Conservation (phyloP, 2,329 filamentous ascomycete species). For the Penicillium sp. region DNA sequence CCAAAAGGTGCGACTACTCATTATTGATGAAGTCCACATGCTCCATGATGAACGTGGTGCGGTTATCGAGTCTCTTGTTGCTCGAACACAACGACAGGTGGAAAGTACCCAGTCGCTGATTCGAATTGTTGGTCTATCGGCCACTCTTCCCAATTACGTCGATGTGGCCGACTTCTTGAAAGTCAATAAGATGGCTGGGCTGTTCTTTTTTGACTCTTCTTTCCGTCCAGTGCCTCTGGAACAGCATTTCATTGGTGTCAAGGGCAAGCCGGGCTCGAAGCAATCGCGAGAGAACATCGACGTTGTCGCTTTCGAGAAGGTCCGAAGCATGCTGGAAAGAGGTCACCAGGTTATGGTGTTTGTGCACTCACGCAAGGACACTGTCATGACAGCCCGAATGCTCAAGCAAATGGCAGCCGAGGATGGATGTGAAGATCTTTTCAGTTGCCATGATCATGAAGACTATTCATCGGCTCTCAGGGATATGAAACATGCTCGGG, state of each 20-base stretch:
- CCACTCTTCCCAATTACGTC: slow-evolving; percentile 91
- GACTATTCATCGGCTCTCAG: slow-evolving; percentile 71
- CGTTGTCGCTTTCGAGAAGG: slow-evolving; percentile 82
- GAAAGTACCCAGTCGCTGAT: slow-evolving; percentile 98
- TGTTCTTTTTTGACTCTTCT: slow-evolving; percentile 96
- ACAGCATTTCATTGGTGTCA: slow-evolving; percentile 95
- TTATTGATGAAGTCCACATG: slow-evolving; percentile 99
- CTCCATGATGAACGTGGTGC: slow-evolving; percentile 95
- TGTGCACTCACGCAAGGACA: slow-evolving; percentile 94
- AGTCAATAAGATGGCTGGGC: slow-evolving; percentile 83
- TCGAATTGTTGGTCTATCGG: slow-evolving; percentile 89
- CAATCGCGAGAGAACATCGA: slow-evolving; percentile 86
- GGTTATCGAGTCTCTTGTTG: slow-evolving; percentile 91
- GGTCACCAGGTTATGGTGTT: slow-evolving; percentile 99
- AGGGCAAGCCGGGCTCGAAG: slow-evolving; percentile 74
- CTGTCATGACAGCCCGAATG: slow-evolving; percentile 77
- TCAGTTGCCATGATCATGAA: slow-evolving; percentile 74
- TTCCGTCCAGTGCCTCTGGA: slow-evolving; percentile 94
- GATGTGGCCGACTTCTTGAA: slow-evolving; percentile 96
- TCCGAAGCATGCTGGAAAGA: slow-evolving; percentile 79
- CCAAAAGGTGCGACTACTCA: slow-evolving; percentile 90
- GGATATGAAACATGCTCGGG: slow-evolving; percentile 80
- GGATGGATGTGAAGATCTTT: slow-evolving; percentile 69
- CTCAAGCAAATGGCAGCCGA: slow-evolving; percentile 82
- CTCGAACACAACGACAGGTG: slow-evolving; percentile 88